Evolutionary conservation across 2,329 filamentous ascomycete genomes (phyloP).

Genomic region (Phialemoniopsis sp.): DNA sequence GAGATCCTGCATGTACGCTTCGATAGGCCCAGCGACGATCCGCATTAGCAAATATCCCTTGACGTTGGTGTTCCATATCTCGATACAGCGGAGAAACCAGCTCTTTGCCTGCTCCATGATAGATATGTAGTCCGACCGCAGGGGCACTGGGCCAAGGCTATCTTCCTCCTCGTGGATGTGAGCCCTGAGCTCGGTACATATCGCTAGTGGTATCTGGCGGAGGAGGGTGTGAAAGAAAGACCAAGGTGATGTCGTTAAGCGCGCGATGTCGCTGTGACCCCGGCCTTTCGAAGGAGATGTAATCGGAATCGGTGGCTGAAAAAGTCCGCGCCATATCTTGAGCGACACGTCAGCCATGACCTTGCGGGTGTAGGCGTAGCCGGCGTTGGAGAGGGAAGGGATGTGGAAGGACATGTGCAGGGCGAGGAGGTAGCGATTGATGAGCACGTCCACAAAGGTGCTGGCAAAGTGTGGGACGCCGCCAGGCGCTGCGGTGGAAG

Average conservation of each 20-base stretch:
- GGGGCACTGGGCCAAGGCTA: slow-evolving; percentile 22
- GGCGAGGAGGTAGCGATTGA: slow-evolving; percentile 49
- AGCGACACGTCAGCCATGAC: slow-evolving; percentile 41
- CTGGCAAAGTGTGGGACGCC: slow-evolving; percentile 31
- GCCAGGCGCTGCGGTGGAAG: slow-evolving; percentile 9
- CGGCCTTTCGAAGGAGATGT: slow-evolving; percentile 5
- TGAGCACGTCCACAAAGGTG: slow-evolving; percentile 42
- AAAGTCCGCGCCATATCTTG: slow-evolving; percentile 35
- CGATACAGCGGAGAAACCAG: slow-evolving; percentile 34
- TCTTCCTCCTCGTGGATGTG: slow-evolving; percentile 36
- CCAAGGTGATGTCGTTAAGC: too few species aligned
- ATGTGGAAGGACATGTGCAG: slow-evolving; percentile 51
- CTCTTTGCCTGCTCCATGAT: slow-evolving; percentile 33
- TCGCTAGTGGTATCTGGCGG: slow-evolving; percentile 19
- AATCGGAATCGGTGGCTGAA: slow-evolving; percentile 17
- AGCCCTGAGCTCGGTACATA: slow-evolving; percentile 33
- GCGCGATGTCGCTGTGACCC: too few species aligned
- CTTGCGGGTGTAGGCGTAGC: slow-evolving; percentile 47
- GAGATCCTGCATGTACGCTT: too few species aligned
- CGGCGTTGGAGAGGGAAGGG: slow-evolving; percentile 30
- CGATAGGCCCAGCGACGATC: slow-evolving; percentile 19
- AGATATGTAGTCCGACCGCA: slow-evolving; percentile 34
- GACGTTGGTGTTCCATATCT: slow-evolving; percentile 48
- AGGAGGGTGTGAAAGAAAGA: slow-evolving; percentile 1
- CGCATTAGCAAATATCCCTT: slow-evolving; percentile 43